Conservation (phyloP, 306 rosid genomes). For the Sechiopsis laciniata region DNA sequence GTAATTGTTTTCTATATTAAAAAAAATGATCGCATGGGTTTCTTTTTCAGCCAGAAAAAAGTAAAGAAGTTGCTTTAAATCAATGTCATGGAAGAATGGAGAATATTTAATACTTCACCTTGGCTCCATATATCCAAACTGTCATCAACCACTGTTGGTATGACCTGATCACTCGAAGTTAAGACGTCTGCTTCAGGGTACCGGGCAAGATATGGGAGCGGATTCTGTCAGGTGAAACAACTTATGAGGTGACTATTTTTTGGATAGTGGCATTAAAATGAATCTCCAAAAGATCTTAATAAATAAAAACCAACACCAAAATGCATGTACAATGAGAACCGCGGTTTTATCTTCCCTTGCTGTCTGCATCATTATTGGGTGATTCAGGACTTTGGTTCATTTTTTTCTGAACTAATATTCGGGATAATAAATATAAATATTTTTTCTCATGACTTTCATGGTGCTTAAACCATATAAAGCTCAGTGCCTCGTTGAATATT, state of each 20-base stretch:
- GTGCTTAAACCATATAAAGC: background rate
- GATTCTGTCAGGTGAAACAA: slow-evolving; percentile 65
- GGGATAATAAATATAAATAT: background rate
- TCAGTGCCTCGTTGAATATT: background rate
- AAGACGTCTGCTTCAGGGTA: slow-evolving; percentile 89
- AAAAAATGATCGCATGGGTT: too few relatives aligned
- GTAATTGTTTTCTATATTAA: too few relatives aligned
- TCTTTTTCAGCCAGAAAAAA: background rate
- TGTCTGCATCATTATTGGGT: too few relatives aligned
- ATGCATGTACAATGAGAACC: background rate
- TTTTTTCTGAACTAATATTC: background rate
- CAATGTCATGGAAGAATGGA: slow-evolving; percentile 6
- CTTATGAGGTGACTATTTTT: slow-evolving; percentile 23
- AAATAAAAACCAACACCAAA: background rate
- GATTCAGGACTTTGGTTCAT: background rate
- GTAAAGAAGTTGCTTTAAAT: background rate
- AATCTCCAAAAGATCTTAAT: slow-evolving; percentile 7
- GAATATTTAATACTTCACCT: slow-evolving; percentile 38
- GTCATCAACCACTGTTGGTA: slow-evolving; percentile 87
- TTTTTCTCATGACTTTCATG: background rate
- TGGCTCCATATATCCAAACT: slow-evolving; percentile 71
- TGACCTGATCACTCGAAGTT: slow-evolving; percentile 91
- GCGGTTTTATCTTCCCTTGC: too few relatives aligned
- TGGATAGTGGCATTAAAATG: slow-evolving; percentile 11
- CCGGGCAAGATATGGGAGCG: slow-evolving; percentile 89